Conservation (phyloP, 257 asterid genomes). For the Rhazya stricta region DNA sequence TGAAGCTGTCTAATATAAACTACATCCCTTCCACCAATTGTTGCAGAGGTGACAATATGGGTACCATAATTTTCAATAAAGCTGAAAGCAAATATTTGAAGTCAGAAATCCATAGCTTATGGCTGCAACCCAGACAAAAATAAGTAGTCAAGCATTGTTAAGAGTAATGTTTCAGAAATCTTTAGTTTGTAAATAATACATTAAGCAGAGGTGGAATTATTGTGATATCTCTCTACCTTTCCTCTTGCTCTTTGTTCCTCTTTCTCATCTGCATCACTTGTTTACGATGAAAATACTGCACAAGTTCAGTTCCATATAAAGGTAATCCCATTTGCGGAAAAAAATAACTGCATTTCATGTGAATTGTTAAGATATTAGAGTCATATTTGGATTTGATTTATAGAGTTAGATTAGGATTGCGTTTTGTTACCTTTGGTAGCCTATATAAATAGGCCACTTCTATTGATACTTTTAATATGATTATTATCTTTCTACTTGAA, state of each 20-base stretch:
- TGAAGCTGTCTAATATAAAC: slow-evolving; percentile 89
- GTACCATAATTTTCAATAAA: slow-evolving; percentile 96
- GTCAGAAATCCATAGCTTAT: slow-evolving; percentile 21
- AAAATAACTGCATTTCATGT: background rate
- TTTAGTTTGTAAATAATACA: background rate
- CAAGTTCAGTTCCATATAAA: background rate
- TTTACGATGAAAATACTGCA: background rate
- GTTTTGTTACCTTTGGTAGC: no score
- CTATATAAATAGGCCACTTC: no score
- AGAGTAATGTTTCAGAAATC: background rate
- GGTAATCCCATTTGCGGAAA: background rate
- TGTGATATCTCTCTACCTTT: background rate
- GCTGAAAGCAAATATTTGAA: slow-evolving; percentile 47
- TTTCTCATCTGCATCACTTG: background rate
- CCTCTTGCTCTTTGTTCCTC: background rate
- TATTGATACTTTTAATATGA: no score
- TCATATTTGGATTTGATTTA: no score
- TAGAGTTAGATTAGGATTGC: no score
- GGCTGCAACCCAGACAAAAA: background rate
- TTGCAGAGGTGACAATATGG: slow-evolving; percentile 89
- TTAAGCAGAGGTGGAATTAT: background rate
- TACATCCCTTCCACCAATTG: slow-evolving; percentile 92
- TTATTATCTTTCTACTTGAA: no score
- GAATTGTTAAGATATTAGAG: no score
- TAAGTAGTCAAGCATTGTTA: background rate